phyloP scores from a whole-genome alignment of 768 basidiomycete species.

The Mycena epipterygia region DNA sequence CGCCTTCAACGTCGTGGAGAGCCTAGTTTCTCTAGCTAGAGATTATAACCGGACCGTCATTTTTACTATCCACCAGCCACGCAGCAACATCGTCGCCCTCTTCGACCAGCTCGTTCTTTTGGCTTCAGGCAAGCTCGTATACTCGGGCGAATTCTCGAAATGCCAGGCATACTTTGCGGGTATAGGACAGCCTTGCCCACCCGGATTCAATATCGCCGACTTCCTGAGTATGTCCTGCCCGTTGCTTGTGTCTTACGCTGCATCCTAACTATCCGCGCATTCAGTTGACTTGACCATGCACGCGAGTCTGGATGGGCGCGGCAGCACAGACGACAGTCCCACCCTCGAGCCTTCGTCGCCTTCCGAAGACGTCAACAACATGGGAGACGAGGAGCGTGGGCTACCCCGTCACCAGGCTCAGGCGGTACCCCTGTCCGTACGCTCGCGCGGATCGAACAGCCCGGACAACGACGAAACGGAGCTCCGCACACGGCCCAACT shows the following conservation, averaged over 20 bases:
- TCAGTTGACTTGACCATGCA: slow-evolving; percentile 83
- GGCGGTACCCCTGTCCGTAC: slow-evolving; percentile 52
- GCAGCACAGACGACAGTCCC: slow-evolving; percentile 53
- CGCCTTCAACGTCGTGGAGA: slow-evolving; percentile 94
- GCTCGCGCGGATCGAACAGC: slow-evolving; percentile 52
- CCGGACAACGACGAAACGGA: slow-evolving; percentile 63
- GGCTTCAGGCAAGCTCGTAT: slow-evolving; percentile 86
- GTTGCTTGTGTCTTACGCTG: background rate
- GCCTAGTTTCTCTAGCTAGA: slow-evolving; percentile 85
- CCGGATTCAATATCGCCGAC: slow-evolving; percentile 97
- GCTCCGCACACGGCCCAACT: slow-evolving; percentile 60
- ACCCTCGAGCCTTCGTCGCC: slow-evolving; percentile 56
- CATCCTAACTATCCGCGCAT: background rate
- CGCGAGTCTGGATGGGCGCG: slow-evolving; percentile 55
- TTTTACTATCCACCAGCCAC: slow-evolving; percentile 98
- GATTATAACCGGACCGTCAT: slow-evolving; percentile 95
- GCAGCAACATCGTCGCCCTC: slow-evolving; percentile 96
- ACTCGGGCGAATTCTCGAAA: slow-evolving; percentile 81
- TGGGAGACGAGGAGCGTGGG: slow-evolving; percentile 81
- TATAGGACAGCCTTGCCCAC: slow-evolving; percentile 88
- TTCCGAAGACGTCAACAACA: slow-evolving; percentile 55
- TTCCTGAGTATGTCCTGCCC: slow-evolving; percentile 80
- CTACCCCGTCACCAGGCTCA: slow-evolving; percentile 47
- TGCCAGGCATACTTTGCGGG: slow-evolving; percentile 87
- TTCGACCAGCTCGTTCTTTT: slow-evolving; percentile 94